phyloP scores from a whole-genome alignment of 176 grass and related monocot species.

The Carex myosuroides region DNA sequence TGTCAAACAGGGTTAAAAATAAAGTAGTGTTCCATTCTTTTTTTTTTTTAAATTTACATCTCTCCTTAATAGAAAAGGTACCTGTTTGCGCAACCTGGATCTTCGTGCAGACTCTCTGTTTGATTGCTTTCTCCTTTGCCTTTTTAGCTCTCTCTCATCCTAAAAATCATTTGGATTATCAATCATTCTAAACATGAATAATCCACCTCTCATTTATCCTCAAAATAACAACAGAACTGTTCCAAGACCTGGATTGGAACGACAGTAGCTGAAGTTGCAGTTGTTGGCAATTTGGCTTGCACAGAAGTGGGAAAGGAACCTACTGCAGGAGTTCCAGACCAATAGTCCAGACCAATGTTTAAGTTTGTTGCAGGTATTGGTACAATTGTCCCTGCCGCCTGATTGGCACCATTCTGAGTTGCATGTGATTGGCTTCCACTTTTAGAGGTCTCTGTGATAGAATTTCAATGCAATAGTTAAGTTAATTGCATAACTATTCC shows the following conservation, averaged over 20 bases:
- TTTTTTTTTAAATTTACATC: neutral
- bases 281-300: constrained; percentile 19
- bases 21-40: neutral
- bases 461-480: neutral
- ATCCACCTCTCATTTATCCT: neutral
- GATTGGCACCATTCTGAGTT: constrained; percentile 9
- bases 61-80: constrained; percentile 18
- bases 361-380: constrained; percentile 22
- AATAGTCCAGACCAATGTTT: constrained; percentile 24
- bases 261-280: constrained; percentile 23
- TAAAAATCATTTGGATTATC: constrained; percentile 28
- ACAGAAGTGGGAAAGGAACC: constrained; percentile 20
- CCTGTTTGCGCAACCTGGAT: constrained; percentile 86
- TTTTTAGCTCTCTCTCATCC: constrained; percentile 93
- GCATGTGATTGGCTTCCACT: neutral
- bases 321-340: constrained; percentile 4
- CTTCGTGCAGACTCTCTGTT: constrained; percentile 95
- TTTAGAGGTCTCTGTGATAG: constrained; percentile 3
- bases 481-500: neutral
- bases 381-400: neutral
- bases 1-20: constrained; percentile 6
- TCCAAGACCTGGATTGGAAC: constrained; percentile 22
- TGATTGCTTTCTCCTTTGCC: constrained; percentile 89
- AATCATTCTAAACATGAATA: neutral
- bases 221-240: constrained; percentile 1